These are phyloP conservation scores for Alternaria sp. DNA, from an alignment of 2,329 filamentous ascomycete species.

Conservation along the genomic window DNA sequence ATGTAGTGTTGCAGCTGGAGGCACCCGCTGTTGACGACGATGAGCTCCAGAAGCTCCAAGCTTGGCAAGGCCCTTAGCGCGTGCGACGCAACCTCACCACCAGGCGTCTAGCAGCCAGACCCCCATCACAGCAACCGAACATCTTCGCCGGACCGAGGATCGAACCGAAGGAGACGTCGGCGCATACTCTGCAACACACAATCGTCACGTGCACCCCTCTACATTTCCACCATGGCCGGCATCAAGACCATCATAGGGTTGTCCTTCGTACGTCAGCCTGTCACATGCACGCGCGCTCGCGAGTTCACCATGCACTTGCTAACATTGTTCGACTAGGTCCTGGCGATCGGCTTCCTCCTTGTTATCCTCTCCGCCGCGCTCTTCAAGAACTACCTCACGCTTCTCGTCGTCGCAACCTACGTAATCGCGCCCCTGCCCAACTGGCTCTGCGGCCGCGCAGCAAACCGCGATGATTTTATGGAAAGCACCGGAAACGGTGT, in stretches of 20 bases:
- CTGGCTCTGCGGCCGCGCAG: constrained; percentile 89
- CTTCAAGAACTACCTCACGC: constrained; percentile 91
- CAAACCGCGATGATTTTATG: constrained; percentile 96
- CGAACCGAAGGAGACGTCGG: not conserved
- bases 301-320: not conserved
- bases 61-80: constrained; percentile 11
- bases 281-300: constrained; percentile 19
- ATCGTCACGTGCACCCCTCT: not conserved
- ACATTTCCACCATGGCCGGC: constrained; percentile 69
- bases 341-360: constrained; percentile 97
- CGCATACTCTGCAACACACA: not conserved
- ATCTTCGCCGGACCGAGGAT: constrained; percentile 15
- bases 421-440: constrained; percentile 92
- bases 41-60: constrained; percentile 15
- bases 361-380: constrained; percentile 97
- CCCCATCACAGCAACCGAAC: constrained; percentile 1
- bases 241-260: constrained; percentile 99
- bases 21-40: constrained; percentile 37
- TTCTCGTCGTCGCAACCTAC: constrained; percentile 95
- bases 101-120: constrained; percentile 5
- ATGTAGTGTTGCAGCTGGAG: constrained; percentile 28
- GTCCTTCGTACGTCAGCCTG: constrained; percentile 75
- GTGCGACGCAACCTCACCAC: constrained; percentile 6
- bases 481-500: constrained; percentile 80
- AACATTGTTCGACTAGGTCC: constrained; percentile 62